Evolutionary conservation across 1,139 yeast genomes (phyloP), one percentile per base, ranked within the genome.

Genomic region (Meyerozyma smithsonii): DNA sequence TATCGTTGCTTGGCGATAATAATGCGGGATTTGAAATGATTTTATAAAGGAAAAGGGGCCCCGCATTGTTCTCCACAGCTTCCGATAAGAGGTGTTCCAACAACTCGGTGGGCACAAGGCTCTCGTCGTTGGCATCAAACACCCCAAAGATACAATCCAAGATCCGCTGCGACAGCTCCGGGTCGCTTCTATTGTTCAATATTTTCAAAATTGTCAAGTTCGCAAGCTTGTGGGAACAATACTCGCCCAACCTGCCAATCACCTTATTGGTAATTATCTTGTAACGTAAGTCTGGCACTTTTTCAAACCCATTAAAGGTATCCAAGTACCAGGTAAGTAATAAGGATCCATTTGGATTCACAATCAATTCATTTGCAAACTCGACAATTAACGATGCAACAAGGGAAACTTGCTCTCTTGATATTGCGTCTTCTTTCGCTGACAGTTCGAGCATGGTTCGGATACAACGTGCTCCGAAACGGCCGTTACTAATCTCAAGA

Each of bases 401-500:
- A 41, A 87, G 71, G 7, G 84, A 64, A 39, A 84, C 77, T 55
- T 88, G 95, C 52, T 82, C 90, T 26, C 66, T 65, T 10, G 83
- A 70, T 20, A 70, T 59, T 8, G 46, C 44, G 44, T 77, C 74
- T 37, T 75, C 77, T 25, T 61, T 65, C 39, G 58, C 58, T 18
- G 66, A 58, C 34, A 92, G 82, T 62, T 92, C 98, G 40, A 92
- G 69, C 50, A 95, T 88, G 0, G 98, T 95, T 48, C 98, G 70
- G 49, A 90, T 83, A 25, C 97, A 96, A 51, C 98, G 75, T 1
- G 97, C 92, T 36, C 98, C 99, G 61, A 87, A 92, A 52, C 98
- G 74, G 41, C 94, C 95, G 51, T 79, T 87, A 41, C 95, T 84
- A 48, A 92, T 84, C 42, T 81, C 83, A 72, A 88, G 70, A 54